Base-by-base conservation (phyloP, 352 stramenopile species). In the Aphanomyces euteiches region DNA sequence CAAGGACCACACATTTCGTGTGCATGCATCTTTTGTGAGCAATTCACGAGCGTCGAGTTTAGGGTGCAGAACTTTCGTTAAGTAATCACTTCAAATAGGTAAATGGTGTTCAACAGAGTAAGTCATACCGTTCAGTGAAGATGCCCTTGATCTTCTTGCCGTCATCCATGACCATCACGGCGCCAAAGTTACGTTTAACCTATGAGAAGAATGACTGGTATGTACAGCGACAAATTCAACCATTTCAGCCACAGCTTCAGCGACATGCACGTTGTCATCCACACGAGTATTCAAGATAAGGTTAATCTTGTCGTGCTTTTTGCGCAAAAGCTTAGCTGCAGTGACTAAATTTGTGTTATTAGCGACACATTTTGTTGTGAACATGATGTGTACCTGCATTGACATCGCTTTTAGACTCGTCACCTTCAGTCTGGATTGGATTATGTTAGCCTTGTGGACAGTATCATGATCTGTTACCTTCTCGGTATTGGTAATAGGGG, bases 241-340 rank as follows among this genome's bases (percentile, higher is more conserved):
- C 86, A 94, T 94, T 34, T 85, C 81, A 19, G 90, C 80, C 28
- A 94, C 83, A 0, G 84, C 86, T 36, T 91, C 78, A 0, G 83
- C 86, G 34, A 92, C 86, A 3, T 79, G 84, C 19, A 92, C 74
- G 69, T 87, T 89, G 73, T 94, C 86, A 67, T 94, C 86, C 19
- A 80, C 69, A 43, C 86, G 83, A 15, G 86, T 92, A 77, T 94
- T 94, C 10, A 94, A 67, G 39, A 94, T 90, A 47, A 94, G 68
- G 41, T 89, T 91, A 66, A 90, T 79, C 54, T 79, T 82, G 75
- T 90, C 89, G 73, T 91, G 76, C 67, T 94, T 94, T 73, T 92
- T 90, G 78, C 90, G 90, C 7, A 94, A 73, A 39, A 94, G 56
- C 45, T 80, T 86, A 3, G 79, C 82, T 0, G 85, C 85, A 37